These are phyloP conservation scores for Chlorella sp. DNA, from an alignment of 139 green algal species.

Conservation along the genomic window DNA sequence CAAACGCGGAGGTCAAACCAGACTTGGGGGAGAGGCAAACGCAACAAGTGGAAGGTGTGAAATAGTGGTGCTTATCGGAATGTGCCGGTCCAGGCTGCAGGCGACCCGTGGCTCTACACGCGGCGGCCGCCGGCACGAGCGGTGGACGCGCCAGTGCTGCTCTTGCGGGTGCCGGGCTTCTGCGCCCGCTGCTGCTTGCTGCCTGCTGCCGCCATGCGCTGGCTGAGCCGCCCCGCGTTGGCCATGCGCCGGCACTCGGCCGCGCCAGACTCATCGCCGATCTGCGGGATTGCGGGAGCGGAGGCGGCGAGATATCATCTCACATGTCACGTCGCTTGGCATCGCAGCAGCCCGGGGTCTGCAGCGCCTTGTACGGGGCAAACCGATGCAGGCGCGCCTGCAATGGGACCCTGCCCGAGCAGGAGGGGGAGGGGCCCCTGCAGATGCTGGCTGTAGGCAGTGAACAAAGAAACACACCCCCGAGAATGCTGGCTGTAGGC, in stretches of 20 bases:
- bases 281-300: background rate
- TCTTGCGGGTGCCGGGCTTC: background rate
- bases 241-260: conserved; percentile 28
- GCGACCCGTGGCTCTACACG: background rate
- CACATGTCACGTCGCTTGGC: no score
- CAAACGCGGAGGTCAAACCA: no score
- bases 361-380: no score
- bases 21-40: no score
- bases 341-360: background rate
- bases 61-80: no score
- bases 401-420: background rate
- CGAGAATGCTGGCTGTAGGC: background rate
- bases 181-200: conserved; percentile 12
- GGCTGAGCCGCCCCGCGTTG: conserved; percentile 17
- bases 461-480: background rate
- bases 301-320: background rate
- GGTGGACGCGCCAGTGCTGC: conserved; percentile 16
- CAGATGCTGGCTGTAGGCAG: background rate
- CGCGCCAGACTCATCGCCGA: conserved; percentile 40
- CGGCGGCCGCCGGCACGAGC: conserved; percentile 22
- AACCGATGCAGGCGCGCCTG: no score
- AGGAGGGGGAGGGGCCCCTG: background rate
- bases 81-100: no score
- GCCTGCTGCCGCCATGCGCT: background rate
- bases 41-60: no score